These are phyloP conservation scores for Lactifluus pinguis DNA, from an alignment of 768 basidiomycete species.

Conservation along the genomic window DNA sequence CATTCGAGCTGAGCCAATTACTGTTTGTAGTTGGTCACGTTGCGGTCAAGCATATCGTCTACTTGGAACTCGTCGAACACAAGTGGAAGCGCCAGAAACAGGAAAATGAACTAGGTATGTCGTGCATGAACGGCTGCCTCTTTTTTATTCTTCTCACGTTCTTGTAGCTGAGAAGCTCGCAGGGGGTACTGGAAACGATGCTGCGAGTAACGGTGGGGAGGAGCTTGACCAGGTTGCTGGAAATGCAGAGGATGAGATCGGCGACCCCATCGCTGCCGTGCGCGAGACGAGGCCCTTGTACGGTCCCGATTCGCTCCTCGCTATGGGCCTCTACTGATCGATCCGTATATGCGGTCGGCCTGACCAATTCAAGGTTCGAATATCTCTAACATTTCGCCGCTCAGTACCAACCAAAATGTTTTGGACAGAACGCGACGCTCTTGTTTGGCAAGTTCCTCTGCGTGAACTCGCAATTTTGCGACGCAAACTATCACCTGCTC, in stretches of 20 bases:
- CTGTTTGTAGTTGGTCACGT: constrained; percentile 94
- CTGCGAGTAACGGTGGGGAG: constrained; percentile 49
- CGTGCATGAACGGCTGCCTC: neutral
- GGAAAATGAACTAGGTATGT: constrained; percentile 67
- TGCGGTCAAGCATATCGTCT: constrained; percentile 96
- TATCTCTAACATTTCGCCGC: neutral
- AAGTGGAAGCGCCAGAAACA: constrained; percentile 98
- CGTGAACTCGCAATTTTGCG: constrained; percentile 90
- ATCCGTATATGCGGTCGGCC: constrained; percentile 58
- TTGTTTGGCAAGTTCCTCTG: constrained; percentile 96
- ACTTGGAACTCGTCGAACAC: constrained; percentile 88
- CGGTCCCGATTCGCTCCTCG: constrained; percentile 70
- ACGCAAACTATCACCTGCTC: constrained; percentile 75
- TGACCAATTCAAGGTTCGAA: constrained; percentile 76
- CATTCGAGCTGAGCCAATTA: constrained; percentile 87
- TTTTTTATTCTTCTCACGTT: neutral
- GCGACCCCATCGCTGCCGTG: constrained; percentile 77
- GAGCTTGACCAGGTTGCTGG: constrained; percentile 94
- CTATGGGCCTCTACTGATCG: constrained; percentile 34
- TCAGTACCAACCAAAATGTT: neutral
- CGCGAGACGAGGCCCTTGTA: constrained; percentile 85
- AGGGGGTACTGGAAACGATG: constrained; percentile 29
- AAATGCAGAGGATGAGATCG: constrained; percentile 97
- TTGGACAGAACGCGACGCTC: constrained; percentile 72
- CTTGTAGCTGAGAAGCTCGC: constrained; percentile 51